Base-by-base conservation (phyloP, 331 rosid species). In the Quercus phellos region DNA sequence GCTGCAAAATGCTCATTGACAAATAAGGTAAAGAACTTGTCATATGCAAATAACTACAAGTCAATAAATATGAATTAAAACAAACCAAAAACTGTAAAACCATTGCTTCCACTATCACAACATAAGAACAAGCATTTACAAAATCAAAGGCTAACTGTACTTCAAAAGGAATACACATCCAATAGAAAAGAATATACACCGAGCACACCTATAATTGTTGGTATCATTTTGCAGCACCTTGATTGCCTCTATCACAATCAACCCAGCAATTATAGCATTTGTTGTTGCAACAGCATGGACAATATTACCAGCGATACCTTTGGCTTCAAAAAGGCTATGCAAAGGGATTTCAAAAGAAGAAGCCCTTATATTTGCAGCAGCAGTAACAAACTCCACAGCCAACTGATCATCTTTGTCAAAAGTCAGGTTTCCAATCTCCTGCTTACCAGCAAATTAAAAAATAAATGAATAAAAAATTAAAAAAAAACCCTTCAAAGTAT, bases 271-370 rank as follows among this genome's bases (percentile, higher is more conserved):
- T 72, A 93, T 80, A 42, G 99, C 99, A 81, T 95, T 95, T 56
- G 99, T 95, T 32, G 99, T 95, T 26, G 99, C 99, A 78, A 95
- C 97, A 74, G 99, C 99, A 83, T 95, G 99, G 69, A 95, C 99
- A 72, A 95, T 95, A 82, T 95, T 95, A 63, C 99, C 99, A 69
- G 99, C 99, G 84, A 95, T 95, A 30, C 99, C 99, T 87, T 95
- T 95, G 46, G 98, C 98, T 89, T 95, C 99, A 82, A 95, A 95
- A 80, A 93, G 99, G 86, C 92, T 90, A 78, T 93, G 97, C 86
- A 91, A 82, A 50, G 99, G 91, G 78, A 95, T 93, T 76, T 90
- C 97, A 84, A 95, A 95, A 79, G 98, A 93, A 75, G 90, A 82
- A 63, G 99, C 99, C 21, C 99, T 86, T 71, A 95, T 88, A 84